phyloP scores from a whole-genome alignment of 1,284 basidiomycete species.

The Fomes fomentarius region DNA sequence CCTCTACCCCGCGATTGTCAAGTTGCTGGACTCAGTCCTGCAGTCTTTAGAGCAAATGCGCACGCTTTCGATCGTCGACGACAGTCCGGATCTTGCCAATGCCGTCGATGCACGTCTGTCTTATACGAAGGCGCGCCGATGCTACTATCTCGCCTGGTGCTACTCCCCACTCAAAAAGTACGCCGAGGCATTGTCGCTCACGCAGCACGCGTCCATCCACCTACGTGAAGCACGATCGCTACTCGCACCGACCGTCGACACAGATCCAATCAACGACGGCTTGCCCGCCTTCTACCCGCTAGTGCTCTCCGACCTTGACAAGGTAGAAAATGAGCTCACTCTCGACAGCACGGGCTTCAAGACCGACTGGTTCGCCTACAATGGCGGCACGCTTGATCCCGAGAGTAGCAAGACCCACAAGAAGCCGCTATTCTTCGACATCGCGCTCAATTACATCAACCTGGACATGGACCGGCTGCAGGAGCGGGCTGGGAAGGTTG shows the following conservation, averaged over 20 bases:
- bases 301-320: slow-evolving; percentile 43
- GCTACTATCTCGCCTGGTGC: slow-evolving; percentile 71
- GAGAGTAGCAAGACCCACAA: slow-evolving; percentile 55
- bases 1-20: slow-evolving; percentile 83
- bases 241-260: slow-evolving; percentile 40
- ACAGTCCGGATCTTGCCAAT: slow-evolving; percentile 79
- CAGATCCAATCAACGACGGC: slow-evolving; percentile 46
- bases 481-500: slow-evolving; percentile 68
- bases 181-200: slow-evolving; percentile 69
- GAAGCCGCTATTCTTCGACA: slow-evolving; percentile 91
- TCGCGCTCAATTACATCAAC: slow-evolving; percentile 91
- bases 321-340: slow-evolving; percentile 53
- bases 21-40: slow-evolving; percentile 83
- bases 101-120: slow-evolving; percentile 77
- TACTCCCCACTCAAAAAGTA: slow-evolving; percentile 72
- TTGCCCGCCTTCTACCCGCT: slow-evolving; percentile 61
- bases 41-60: slow-evolving; percentile 86
- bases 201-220: slow-evolving; percentile 71
- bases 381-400: slow-evolving; percentile 57
- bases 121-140: slow-evolving; percentile 77
- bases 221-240: slow-evolving; percentile 66
- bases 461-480: slow-evolving; percentile 80
- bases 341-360: slow-evolving; percentile 63
- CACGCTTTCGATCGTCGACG: slow-evolving; percentile 83
- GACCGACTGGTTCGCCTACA: slow-evolving; percentile 79